These are phyloP conservation scores for Fusarium musae DNA, from an alignment of 2,329 filamentous ascomycete genomes.

Conservation along the genomic window DNA sequence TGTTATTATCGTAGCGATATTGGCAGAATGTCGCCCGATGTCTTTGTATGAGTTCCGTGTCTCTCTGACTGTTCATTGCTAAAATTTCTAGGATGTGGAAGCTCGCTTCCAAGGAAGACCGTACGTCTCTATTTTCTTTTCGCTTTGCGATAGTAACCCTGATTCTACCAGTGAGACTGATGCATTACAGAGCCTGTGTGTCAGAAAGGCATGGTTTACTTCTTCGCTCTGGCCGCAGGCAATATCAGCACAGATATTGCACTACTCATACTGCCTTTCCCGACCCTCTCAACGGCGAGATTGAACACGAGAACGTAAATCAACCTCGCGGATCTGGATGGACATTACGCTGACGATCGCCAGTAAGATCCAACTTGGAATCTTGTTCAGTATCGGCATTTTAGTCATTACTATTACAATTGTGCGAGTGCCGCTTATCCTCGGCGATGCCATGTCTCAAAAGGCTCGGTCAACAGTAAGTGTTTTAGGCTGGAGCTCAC, in stretches of 20 bases:
- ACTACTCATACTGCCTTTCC: conserved; percentile 43
- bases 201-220: conserved; percentile 33
- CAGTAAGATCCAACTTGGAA: conserved; percentile 22
- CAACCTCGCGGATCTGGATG: no score
- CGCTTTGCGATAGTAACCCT: not conserved
- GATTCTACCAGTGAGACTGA: not conserved
- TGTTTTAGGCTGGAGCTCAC: fast-evolving
- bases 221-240: conserved; percentile 39
- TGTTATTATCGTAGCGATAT: conserved; percentile 36
- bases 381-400: conserved; percentile 42
- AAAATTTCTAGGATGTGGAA: conserved; percentile 15
- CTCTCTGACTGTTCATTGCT: not conserved
- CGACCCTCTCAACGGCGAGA: conserved; percentile 30
- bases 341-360: not conserved
- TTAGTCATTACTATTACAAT: conserved; percentile 43
- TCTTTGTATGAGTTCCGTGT: conserved; percentile 8
- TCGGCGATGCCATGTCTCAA: conserved; percentile 42
- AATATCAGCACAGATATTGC: conserved; percentile 45
- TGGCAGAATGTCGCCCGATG: conserved; percentile 42
- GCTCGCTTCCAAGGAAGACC: not conserved
- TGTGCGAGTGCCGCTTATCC: conserved; percentile 43
- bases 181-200: not conserved
- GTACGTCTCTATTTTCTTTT: not conserved
- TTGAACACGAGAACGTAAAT: conserved; percentile 18
- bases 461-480: conserved; percentile 45